Conservation (phyloP, 768 basidiomycete species). For the Boletus rubroflammeus region DNA sequence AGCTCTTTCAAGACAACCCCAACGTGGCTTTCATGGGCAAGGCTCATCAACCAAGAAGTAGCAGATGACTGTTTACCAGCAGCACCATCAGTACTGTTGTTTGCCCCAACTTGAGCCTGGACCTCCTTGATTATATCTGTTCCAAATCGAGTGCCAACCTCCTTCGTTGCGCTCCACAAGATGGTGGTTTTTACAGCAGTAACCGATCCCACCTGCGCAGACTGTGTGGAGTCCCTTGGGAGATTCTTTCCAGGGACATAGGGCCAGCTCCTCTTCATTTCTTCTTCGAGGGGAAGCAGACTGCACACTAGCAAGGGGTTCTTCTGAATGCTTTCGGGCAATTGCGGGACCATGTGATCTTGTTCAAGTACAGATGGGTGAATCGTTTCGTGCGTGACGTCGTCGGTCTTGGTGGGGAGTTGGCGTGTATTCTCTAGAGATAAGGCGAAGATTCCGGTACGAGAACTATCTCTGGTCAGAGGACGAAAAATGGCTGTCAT, state of each 20-base stretch:
- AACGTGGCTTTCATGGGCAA: conserved; percentile 24
- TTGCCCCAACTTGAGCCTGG: conserved; percentile 9
- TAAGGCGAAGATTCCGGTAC: conserved; percentile 51
- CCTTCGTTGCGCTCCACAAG: conserved; percentile 19
- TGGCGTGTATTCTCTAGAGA: conserved; percentile 43
- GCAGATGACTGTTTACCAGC: conserved; percentile 13
- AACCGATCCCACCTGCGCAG: conserved; percentile 5
- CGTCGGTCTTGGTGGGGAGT: conserved; percentile 43
- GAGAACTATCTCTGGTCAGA: conserved; percentile 36
- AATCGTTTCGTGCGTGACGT: conserved; percentile 54
- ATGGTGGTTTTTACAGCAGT: conserved; percentile 2
- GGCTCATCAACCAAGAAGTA: conserved; percentile 22
- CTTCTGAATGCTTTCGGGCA: conserved; percentile 36
- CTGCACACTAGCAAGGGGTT: conserved; percentile 42
- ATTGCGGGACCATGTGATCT: conserved; percentile 28
- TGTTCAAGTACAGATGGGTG: conserved; percentile 60
- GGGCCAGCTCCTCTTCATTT: conserved; percentile 47
- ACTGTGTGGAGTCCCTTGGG: conserved; percentile 7
- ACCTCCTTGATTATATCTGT: conserved; percentile 23
- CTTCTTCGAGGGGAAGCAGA: conserved; percentile 51
- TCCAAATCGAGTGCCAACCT: conserved; percentile 15
- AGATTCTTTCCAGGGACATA: conserved; percentile 30
- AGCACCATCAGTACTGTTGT: conserved; percentile 6
- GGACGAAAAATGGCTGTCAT: neutral
- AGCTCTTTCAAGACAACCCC: conserved; percentile 24